Base-by-base conservation (phyloP, 1,284 basidiomycete genomes). In the Ustilago hordei region DNA sequence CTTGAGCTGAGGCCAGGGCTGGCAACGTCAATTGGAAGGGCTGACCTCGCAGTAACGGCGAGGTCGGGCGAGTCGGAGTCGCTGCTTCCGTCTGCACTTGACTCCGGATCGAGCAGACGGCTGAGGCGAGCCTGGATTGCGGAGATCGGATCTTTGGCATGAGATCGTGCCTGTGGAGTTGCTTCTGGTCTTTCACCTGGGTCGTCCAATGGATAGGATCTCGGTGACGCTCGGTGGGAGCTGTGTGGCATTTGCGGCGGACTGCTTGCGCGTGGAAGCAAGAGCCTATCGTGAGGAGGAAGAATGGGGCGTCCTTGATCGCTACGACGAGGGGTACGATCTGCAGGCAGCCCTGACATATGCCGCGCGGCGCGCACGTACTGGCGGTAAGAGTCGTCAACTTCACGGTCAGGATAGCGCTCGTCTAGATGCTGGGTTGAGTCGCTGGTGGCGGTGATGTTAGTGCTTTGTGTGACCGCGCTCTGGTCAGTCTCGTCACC, bases 121-220 rank as follows among this genome's bases (percentile, higher is more conserved):
- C 57, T 60, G 11, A 75, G 64, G 5, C 73, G 68, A 17, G 54
- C 54, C 19, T 75, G 73, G 39, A 75, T 75, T 5, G 68, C 73
- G 7, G 73, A 75, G 41, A 75, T 75, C 23, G 73, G 50, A 56
- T 69, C 75, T 3, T 65, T 63, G 9, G 66, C 41, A 11, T 64
- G 47, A 8, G 57, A 34, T 2, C 28, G 39, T 35, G 6, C 13
- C 2, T n/a, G 23, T 2, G 7, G 60, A 19, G 61, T 35, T 9
- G 34, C 45, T 0, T 2, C 19, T 6, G 64, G 54, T 9, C 31
- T 15, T 11, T 55, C 47, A 31, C 11, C 35, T 8, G 15, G 12
- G n/a, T 36, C 17, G 6, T 53, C 28, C 17, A 43, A 35, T 28
- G 36, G 4, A 41, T 17, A 28, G 15, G 36, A 4, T 43, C 13